Evolutionary conservation across 176 grass and related monocot species (phyloP).

Genomic region (Triticum turgidum): DNA sequence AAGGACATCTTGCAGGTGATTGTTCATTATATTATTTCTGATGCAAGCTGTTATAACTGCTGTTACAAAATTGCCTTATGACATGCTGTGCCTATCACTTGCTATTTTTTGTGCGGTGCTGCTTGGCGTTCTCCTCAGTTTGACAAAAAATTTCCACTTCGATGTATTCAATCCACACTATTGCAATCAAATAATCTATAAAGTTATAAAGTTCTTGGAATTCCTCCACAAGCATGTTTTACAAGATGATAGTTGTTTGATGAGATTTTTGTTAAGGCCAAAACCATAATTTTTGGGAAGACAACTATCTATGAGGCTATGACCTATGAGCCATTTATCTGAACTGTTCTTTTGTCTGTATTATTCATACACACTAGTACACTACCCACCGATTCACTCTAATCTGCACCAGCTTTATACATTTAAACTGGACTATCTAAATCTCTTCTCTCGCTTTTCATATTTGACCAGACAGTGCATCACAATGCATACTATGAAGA

Average conservation of each 20-base stretch:
- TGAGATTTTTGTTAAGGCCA: not conserved
- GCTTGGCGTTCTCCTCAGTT: not conserved
- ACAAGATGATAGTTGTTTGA: not conserved
- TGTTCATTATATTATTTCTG: not conserved
- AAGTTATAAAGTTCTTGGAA: not conserved
- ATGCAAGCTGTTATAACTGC: slow-evolving; percentile 9
- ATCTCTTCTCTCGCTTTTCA: not conserved
- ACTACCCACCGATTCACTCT: slow-evolving; percentile 1
- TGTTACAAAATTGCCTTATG: not conserved
- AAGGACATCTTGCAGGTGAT: slow-evolving; percentile 78
- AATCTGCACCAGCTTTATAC: not conserved
- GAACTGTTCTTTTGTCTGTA: slow-evolving; percentile 3
- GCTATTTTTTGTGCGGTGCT: not conserved
- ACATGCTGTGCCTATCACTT: not conserved
- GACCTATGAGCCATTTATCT: not conserved
- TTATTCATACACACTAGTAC: not conserved
- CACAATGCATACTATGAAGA: slow-evolving; percentile 97
- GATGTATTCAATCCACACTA: not conserved
- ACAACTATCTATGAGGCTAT: not conserved
- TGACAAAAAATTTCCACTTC: slow-evolving; percentile 6
- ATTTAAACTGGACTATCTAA: slow-evolving; percentile 3
- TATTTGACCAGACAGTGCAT: slow-evolving; percentile 67
- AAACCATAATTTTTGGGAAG: not conserved
- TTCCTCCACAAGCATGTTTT: not conserved
- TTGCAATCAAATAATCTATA: not conserved